A percentile compares a stretch with the other conserved stretches of the same genome.
Conservation (phyloP, 2,329 filamentous ascomycete genomes). For the Sarocladium brachiariae region DNA sequence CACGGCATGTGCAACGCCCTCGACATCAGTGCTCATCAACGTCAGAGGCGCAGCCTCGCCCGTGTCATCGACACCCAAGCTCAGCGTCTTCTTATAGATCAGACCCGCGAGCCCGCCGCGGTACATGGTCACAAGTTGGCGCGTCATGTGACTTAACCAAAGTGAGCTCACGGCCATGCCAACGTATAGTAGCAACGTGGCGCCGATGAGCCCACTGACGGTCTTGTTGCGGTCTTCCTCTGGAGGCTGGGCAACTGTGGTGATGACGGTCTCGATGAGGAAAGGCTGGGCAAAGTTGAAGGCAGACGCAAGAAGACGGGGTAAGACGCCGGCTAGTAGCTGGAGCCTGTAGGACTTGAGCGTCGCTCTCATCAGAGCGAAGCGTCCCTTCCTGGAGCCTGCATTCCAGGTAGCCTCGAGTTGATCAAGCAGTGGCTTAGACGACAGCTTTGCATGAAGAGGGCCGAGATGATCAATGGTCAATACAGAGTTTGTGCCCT, state of each 20-base stretch:
- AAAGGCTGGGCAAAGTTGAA: constrained; percentile 40
- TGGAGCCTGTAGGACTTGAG: constrained; percentile 23
- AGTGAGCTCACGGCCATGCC: constrained; percentile 30
- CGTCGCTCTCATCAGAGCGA: constrained; percentile 19
- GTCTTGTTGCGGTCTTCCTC: constrained; percentile 18
- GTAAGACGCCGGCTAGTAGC: constrained; percentile 25
- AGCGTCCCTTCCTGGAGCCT: constrained; percentile 15
- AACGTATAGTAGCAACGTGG: constrained; percentile 32
- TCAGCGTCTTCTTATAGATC: constrained; percentile 41
- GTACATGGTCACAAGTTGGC: constrained; percentile 28
- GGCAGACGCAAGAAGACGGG: constrained; percentile 30
- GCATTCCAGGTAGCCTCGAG: constrained; percentile 19
- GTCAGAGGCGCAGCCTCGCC: constrained; percentile 33
- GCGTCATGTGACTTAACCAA: constrained; percentile 28
- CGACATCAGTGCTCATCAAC: constrained; percentile 40
- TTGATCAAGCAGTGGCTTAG: constrained; percentile 13
- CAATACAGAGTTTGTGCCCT: constrained; percentile 19
- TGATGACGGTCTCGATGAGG: constrained; percentile 30
- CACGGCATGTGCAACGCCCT: constrained; percentile 22
- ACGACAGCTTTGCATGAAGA: constrained; percentile 23
- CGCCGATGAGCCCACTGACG: constrained; percentile 33
- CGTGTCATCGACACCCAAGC: constrained; percentile 21
- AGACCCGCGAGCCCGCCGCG: constrained; percentile 33
- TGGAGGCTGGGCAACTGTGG: constrained; percentile 22
- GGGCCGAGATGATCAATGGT: constrained; percentile 18